A percentile compares a stretch with the other conserved stretches of the same genome.
These are phyloP conservation scores for Bidens hawaiensis DNA, from an alignment of 140 eudicot genomes.

Conservation along the genomic window DNA sequence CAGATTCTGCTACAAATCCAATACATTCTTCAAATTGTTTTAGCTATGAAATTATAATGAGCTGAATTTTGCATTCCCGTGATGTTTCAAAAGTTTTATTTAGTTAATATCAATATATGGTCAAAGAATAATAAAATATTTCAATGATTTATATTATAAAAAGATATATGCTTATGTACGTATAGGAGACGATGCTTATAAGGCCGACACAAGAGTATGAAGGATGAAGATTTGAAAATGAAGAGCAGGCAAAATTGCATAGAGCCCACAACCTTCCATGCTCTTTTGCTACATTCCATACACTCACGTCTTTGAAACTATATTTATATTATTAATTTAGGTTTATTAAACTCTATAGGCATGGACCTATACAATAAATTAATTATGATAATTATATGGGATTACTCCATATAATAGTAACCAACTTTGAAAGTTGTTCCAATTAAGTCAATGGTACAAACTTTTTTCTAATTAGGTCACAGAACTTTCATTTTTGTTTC, in stretches of 20 bases:
- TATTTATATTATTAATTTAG: not conserved
- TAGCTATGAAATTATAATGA: too few relatives aligned
- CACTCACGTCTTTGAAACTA: not conserved
- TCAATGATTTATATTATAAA: not conserved
- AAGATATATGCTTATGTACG: too few relatives aligned
- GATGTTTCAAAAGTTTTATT: too few relatives aligned
- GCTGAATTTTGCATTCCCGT: too few relatives aligned
- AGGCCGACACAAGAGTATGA: constrained; percentile 14
- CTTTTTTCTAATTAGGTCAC: too few relatives aligned
- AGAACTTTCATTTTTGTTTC: too few relatives aligned
- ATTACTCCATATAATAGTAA: too few relatives aligned
- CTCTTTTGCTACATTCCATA: constrained; percentile 9
- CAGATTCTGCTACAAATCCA: not conserved
- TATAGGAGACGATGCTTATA: too few relatives aligned
- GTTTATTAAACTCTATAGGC: not conserved
- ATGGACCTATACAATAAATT: not conserved
- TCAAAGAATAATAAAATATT: not conserved
- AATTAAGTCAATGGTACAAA: too few relatives aligned
- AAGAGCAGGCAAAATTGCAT: not conserved
- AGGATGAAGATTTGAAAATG: not conserved
- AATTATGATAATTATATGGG: too few relatives aligned
- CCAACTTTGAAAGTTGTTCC: too few relatives aligned
- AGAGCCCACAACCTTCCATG: constrained; percentile 23
- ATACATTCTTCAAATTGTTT: not conserved
- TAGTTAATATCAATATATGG: not conserved